Evolutionary conservation across 2,329 filamentous ascomycete species (phyloP).

Genomic region (Colletotrichum simmondsii): DNA sequence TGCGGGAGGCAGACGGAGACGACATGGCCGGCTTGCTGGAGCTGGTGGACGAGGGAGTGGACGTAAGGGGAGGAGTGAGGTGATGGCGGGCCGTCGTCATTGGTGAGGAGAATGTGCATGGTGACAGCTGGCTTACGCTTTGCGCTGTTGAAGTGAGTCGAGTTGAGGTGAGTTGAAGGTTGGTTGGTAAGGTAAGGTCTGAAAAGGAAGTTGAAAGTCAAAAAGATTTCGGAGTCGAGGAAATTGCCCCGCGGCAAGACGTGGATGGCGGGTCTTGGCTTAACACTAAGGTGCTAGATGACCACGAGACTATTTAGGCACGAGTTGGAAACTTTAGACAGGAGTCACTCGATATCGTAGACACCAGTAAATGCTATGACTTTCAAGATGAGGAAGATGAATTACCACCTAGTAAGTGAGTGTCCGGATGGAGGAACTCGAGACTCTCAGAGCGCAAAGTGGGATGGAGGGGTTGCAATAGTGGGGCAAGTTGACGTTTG

Average conservation of each 20-base stretch:
- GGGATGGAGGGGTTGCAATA: constrained; percentile 27
- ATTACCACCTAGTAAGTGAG: constrained; percentile 7
- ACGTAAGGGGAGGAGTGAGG: constrained; percentile 83
- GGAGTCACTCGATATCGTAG: neutral
- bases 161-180: neutral
- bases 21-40: constrained; percentile 81
- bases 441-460: constrained; percentile 15
- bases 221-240: constrained; percentile 3
- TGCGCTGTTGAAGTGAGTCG: neutral
- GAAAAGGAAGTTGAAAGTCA: neutral
- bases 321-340: neutral
- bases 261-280: neutral
- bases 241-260: constrained; percentile 5
- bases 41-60: constrained; percentile 76
- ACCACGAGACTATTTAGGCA: neutral
- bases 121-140: constrained; percentile 32
- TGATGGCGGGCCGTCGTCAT: constrained; percentile 86
- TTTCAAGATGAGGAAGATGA: neutral
- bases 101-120: constrained; percentile 76
- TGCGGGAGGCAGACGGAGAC: constrained; percentile 93
- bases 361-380: neutral
- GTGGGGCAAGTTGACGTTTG: constrained; percentile 32
- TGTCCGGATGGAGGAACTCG: constrained; percentile 10
- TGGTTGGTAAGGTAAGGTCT: neutral
- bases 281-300: neutral